These are phyloP conservation scores for Hydnomerulius pinastri DNA, from an alignment of 768 basidiomycete genomes.

Conservation along the genomic window DNA sequence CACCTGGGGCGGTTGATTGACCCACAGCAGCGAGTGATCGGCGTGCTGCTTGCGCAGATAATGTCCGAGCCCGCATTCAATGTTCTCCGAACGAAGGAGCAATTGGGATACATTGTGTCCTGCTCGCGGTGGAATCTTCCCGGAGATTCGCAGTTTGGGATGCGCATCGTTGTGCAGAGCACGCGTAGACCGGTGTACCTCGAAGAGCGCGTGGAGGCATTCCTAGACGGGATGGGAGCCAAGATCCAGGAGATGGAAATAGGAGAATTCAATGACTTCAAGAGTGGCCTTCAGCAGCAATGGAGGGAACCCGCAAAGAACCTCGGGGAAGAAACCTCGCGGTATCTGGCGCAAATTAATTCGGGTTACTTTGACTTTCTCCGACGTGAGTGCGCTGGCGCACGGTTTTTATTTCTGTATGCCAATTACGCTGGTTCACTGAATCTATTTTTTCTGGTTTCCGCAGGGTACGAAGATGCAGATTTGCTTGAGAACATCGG, in stretches of 20 bases:
- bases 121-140: constrained; percentile 56
- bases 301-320: constrained; percentile 91
- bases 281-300: constrained; percentile 71
- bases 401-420: background rate
- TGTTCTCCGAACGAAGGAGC: constrained; percentile 88
- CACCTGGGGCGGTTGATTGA: constrained; percentile 74
- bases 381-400: constrained; percentile 58
- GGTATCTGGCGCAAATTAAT: constrained; percentile 71
- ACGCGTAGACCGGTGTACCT: constrained; percentile 79
- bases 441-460: background rate
- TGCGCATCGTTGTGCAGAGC: constrained; percentile 86
- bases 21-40: constrained; percentile 61
- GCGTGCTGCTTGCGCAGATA: constrained; percentile 78
- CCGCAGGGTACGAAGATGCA: constrained; percentile 77
- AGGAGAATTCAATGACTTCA: constrained; percentile 79
- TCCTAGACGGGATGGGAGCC: constrained; percentile 73
- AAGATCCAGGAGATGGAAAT: constrained; percentile 68
- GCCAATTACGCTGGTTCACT: background rate
- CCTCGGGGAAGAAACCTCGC: constrained; percentile 72
- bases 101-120: constrained; percentile 90
- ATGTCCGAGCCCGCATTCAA: constrained; percentile 92
- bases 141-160: constrained; percentile 71
- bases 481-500: constrained; percentile 60
- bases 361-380: constrained; percentile 86
- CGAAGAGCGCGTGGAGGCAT: constrained; percentile 87